Conservation (phyloP, 2,329 filamentous ascomycete species). For the Spiromastix sp. region DNA sequence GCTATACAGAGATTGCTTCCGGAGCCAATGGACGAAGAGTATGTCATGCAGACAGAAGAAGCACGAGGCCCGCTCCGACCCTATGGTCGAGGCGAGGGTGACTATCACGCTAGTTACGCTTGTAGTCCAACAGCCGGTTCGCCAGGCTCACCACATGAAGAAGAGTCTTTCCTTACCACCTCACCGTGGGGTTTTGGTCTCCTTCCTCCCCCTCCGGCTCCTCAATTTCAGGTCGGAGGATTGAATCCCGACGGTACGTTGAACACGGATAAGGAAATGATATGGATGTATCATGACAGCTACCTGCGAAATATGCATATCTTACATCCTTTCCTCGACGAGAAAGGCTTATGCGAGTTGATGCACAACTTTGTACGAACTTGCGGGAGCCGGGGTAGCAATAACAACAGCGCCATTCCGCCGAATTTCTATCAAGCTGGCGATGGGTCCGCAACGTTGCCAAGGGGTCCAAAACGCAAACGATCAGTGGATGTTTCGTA, state of each 20-base stretch:
- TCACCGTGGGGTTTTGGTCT: conserved; percentile 43
- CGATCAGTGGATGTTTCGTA: conserved; percentile 8
- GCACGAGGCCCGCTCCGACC: conserved; percentile 62
- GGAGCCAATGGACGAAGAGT: conserved; percentile 52
- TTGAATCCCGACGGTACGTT: conserved; percentile 41
- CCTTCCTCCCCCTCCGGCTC: conserved; percentile 18
- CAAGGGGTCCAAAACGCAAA: conserved; percentile 12
- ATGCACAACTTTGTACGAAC: conserved; percentile 41
- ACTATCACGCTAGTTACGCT: conserved; percentile 39
- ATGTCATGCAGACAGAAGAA: conserved; percentile 67
- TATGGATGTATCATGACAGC: conserved; percentile 42
- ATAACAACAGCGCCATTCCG: conserved; percentile 32
- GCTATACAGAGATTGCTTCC: conserved; percentile 56
- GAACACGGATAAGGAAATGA: conserved; percentile 41
- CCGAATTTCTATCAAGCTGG: neutral
- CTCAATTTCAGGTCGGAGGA: conserved; percentile 31
- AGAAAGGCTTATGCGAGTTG: conserved; percentile 41
- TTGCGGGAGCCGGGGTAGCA: too few relatives aligned
- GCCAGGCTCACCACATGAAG: conserved; percentile 14
- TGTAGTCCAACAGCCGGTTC: conserved; percentile 27
- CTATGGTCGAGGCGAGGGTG: conserved; percentile 69
- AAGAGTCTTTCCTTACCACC: conserved; percentile 35
- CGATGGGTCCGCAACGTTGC: conserved; percentile 6
- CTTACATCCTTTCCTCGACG: conserved; percentile 54
- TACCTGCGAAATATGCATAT: conserved; percentile 53